Conservation (phyloP, 1,139 yeast species). For the Suhomyces taliae region DNA sequence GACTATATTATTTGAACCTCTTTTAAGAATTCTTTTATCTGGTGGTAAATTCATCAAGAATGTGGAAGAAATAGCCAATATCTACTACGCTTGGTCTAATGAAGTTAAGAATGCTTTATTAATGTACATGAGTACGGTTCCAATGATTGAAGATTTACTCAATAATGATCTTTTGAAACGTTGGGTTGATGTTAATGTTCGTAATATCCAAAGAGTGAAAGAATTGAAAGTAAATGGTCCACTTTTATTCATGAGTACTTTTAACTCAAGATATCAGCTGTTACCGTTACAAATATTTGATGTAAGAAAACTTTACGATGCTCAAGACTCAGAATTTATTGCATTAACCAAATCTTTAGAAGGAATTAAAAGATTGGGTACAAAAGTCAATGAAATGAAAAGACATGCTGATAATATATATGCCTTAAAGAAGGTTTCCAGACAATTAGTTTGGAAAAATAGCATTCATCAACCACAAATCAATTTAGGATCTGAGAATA, state of each 20-base stretch:
- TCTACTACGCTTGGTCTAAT: conserved; percentile 66
- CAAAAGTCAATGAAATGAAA: conserved; percentile 50
- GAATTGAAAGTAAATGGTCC: conserved; percentile 53
- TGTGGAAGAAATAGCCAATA: conserved; percentile 52
- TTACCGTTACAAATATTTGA: conserved; percentile 67
- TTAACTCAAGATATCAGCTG: conserved; percentile 72
- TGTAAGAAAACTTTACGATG: conserved; percentile 45
- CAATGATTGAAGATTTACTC: conserved; percentile 26
- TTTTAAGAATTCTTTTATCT: conserved; percentile 35
- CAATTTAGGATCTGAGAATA: conserved; percentile 53
- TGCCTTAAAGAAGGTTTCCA: conserved; percentile 46
- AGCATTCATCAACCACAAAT: conserved; percentile 44
- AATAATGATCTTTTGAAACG: conserved; percentile 51
- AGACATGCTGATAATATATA: conserved; percentile 55
- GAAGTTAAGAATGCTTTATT: conserved; percentile 56
- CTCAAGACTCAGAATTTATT: conserved; percentile 56
- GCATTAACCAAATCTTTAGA: conserved; percentile 56
- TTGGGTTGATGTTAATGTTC: conserved; percentile 50
- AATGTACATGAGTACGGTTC: conserved; percentile 52
- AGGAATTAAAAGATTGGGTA: conserved; percentile 35
- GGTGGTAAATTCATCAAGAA: conserved; percentile 70
- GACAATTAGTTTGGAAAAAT: conserved; percentile 51
- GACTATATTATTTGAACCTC: conserved; percentile 55
- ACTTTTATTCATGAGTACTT: conserved; percentile 70
- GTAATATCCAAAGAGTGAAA: conserved; percentile 40